Conservation (phyloP, 2,329 filamentous ascomycete genomes). For the Stenocarpella maydis region DNA sequence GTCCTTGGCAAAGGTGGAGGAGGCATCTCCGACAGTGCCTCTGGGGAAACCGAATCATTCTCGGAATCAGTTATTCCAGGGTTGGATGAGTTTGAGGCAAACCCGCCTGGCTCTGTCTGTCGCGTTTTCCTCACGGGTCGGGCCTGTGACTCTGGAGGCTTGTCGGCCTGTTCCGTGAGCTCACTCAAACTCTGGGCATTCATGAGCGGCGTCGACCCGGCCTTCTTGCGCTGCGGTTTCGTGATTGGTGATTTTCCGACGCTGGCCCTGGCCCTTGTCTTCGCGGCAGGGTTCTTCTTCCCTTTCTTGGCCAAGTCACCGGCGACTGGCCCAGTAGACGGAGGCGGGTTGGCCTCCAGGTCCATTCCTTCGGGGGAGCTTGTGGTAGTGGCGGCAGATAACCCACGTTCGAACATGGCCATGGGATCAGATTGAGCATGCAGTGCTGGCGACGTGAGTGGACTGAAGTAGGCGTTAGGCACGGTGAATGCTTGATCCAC, state of each 20-base stretch:
- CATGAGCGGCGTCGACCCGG: constrained; percentile 61
- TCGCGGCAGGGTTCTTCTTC: constrained; percentile 60
- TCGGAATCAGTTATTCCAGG: constrained; percentile 64
- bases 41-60: constrained; percentile 71
- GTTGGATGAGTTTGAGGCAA: constrained; percentile 47
- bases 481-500: constrained; percentile 67
- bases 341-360: constrained; percentile 51
- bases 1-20: constrained; percentile 73
- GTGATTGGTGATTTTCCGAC: constrained; percentile 77
- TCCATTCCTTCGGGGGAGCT: constrained; percentile 68
- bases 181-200: constrained; percentile 64
- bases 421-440: constrained; percentile 71
- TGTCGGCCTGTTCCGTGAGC: constrained; percentile 47
- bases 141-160: constrained; percentile 51
- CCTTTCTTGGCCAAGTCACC: constrained; percentile 61
- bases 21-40: constrained; percentile 71
- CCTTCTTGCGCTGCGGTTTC: constrained; percentile 69
- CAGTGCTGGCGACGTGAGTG: constrained; percentile 81
- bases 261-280: constrained; percentile 60
- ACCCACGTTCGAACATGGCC: constrained; percentile 54
- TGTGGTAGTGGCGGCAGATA: constrained; percentile 50
- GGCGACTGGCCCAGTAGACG: constrained; percentile 49
- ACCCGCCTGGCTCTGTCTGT: constrained; percentile 40
- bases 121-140: constrained; percentile 48
- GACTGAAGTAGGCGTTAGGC: constrained; percentile 81